Percentiles rank a stretch among this genome's conserved stretches.
These are phyloP conservation scores for Ilex paraguariensis DNA, from an alignment of 305 asterid species.

Conservation along the genomic window DNA sequence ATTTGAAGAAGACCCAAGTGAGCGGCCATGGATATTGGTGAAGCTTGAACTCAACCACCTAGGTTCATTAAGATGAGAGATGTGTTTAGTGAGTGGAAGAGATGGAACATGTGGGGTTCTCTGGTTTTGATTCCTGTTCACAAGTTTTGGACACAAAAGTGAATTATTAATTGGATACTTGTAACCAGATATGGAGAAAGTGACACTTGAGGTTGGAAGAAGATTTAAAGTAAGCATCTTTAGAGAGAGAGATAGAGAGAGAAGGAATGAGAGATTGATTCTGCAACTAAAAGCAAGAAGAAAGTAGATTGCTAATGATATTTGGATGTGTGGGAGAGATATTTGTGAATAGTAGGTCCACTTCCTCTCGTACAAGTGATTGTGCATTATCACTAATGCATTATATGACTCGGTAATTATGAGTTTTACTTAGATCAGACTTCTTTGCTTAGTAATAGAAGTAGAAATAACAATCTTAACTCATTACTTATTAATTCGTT, in stretches of 20 bases:
- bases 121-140: constrained; percentile 21
- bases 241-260: not conserved
- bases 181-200: constrained; percentile 39
- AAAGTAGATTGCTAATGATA: not conserved
- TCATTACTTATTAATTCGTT: too few relatives aligned
- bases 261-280: not conserved
- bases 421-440: too few relatives aligned
- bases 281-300: not conserved
- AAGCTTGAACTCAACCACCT: not conserved
- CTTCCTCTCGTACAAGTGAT: too few relatives aligned
- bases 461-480: too few relatives aligned
- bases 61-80: not conserved
- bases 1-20: not conserved
- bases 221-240: constrained; percentile 66
- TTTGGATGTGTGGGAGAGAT: too few relatives aligned
- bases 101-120: constrained; percentile 10
- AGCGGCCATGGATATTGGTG: constrained; percentile 13
- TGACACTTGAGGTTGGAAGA: constrained; percentile 52
- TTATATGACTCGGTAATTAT: too few relatives aligned
- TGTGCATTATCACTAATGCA: too few relatives aligned
- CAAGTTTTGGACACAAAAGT: constrained; percentile 33
- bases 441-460: too few relatives aligned
- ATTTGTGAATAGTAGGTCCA: too few relatives aligned
- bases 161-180: constrained; percentile 31
- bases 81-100: constrained; percentile 17